Conservation (phyloP, 345 rosid genomes). For the Clausena lansium region DNA sequence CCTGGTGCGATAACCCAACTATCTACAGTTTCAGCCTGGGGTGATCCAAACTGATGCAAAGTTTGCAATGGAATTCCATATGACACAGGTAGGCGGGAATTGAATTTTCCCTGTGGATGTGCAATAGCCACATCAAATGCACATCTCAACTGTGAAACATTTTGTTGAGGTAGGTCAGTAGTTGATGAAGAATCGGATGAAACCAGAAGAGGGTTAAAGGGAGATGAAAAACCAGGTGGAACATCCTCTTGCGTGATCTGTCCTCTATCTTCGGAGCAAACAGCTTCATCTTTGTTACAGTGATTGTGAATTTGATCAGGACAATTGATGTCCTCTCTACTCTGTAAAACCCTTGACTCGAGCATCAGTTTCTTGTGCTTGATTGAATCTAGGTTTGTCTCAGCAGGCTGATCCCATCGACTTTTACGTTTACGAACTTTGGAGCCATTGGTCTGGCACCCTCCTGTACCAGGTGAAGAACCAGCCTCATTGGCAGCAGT, state of each 20-base stretch:
- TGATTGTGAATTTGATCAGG: slow-evolving; percentile 19
- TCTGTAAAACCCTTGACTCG: slow-evolving; percentile 24
- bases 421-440: slow-evolving; percentile 86
- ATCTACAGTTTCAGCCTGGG: slow-evolving; percentile 37
- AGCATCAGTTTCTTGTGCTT: slow-evolving; percentile 35
- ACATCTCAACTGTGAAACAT: slow-evolving; percentile 18
- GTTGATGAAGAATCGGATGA: slow-evolving; percentile 39
- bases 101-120: slow-evolving; percentile 57
- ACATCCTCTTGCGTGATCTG: slow-evolving; percentile 50
- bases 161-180: slow-evolving; percentile 26
- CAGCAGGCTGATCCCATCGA: slow-evolving; percentile 94
- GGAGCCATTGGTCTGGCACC: slow-evolving; percentile 30
- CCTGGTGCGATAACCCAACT: slow-evolving; percentile 86
- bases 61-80: slow-evolving; percentile 79
- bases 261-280: slow-evolving; percentile 25
- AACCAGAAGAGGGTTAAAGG: slow-evolving; percentile 20
- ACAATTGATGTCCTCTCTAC: slow-evolving; percentile 18
- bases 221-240: slow-evolving; percentile 91
- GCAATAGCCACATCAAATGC: slow-evolving; percentile 40
- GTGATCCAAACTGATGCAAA: slow-evolving; percentile 61
- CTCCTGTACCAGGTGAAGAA: slow-evolving; percentile 36
- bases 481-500: slow-evolving; percentile 41
- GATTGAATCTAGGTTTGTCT: slow-evolving; percentile 24
- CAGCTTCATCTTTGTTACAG: slow-evolving; percentile 22
- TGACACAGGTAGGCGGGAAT: slow-evolving; percentile 62